phyloP scores from a whole-genome alignment of 2,329 filamentous ascomycete genomes.

The Pestalotiopsis sp. region DNA sequence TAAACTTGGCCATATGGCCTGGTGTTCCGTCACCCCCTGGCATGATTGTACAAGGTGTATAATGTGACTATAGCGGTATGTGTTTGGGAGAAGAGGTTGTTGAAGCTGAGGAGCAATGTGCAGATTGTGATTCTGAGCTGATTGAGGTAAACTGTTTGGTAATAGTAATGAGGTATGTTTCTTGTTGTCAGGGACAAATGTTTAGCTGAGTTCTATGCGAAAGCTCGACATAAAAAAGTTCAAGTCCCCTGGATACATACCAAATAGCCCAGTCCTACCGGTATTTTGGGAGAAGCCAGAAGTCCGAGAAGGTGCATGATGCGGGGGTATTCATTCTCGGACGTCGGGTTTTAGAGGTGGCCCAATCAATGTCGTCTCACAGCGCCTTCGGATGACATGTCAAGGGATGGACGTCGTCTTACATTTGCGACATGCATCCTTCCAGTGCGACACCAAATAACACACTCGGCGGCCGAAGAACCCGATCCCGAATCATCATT shows the following conservation, averaged over 20 bases:
- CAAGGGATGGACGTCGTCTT: no score
- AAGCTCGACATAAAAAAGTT: not conserved
- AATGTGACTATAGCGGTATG: not conserved
- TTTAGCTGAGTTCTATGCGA: not conserved
- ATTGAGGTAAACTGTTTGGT: not conserved
- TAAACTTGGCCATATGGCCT: constrained; percentile 1
- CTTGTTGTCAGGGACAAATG: no score
- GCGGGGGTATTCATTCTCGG: not conserved
- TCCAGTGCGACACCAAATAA: not conserved
- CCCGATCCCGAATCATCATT: not conserved
- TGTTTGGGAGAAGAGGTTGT: not conserved
- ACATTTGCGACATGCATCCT: no score
- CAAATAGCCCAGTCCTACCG: not conserved
- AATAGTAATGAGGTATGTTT: not conserved
- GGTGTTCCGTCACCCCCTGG: constrained; percentile 2
- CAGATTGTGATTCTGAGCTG: not conserved
- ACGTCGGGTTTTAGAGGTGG: not conserved
- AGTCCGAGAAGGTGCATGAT: not conserved
- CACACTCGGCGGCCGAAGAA: not conserved
- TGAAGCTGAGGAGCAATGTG: no score
- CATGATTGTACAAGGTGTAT: not conserved
- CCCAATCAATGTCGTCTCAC: not conserved
- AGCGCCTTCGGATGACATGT: not conserved
- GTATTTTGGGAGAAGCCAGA: not conserved
- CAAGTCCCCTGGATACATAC: not conserved